Conservation (phyloP, 2,329 filamentous ascomycete genomes). For the Fusarium sp. region DNA sequence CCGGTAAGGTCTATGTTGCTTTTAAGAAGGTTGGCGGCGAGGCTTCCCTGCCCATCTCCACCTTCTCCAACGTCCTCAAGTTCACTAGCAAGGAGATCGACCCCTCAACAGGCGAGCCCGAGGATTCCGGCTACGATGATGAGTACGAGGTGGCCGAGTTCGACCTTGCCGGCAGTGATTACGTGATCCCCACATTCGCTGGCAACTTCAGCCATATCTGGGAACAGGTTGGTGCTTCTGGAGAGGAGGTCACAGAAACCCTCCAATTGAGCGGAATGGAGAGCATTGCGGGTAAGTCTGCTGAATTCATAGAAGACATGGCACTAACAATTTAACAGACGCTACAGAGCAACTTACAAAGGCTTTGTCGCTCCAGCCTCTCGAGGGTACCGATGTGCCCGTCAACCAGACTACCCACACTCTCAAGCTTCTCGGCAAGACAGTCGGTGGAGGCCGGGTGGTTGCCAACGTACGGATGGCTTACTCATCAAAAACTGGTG, state of each 20-base stretch:
- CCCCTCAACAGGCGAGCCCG: slow-evolving; percentile 89
- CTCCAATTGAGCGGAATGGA: slow-evolving; percentile 87
- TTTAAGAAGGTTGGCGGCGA: slow-evolving; percentile 86
- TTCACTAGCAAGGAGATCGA: slow-evolving; percentile 99
- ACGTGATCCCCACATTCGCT: slow-evolving; percentile 90
- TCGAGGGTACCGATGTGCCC: slow-evolving; percentile 92
- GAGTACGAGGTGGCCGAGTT: slow-evolving; percentile 97
- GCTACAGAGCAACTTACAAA: slow-evolving; percentile 91
- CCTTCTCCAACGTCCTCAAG: slow-evolving; percentile 91
- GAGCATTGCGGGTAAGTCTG: slow-evolving; percentile 83
- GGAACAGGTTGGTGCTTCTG: slow-evolving; percentile 89
- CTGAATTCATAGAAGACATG: neutral
- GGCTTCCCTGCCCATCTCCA: slow-evolving; percentile 76
- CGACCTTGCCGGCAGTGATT: slow-evolving; percentile 90
- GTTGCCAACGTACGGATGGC: slow-evolving; percentile 91
- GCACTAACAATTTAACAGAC: slow-evolving; percentile 62
- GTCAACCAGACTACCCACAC: slow-evolving; percentile 90
- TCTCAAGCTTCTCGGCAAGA: slow-evolving; percentile 96
- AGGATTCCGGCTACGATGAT: slow-evolving; percentile 92
- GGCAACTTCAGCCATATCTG: slow-evolving; percentile 95
- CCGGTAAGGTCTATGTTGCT: slow-evolving; percentile 92
- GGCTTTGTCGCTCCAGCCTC: slow-evolving; percentile 86
- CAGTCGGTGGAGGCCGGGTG: slow-evolving; percentile 86
- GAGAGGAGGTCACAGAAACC: slow-evolving; percentile 91
- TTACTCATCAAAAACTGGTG: slow-evolving; percentile 88